Conservation (phyloP, 257 asterid species). For the Solanum peruvianum region DNA sequence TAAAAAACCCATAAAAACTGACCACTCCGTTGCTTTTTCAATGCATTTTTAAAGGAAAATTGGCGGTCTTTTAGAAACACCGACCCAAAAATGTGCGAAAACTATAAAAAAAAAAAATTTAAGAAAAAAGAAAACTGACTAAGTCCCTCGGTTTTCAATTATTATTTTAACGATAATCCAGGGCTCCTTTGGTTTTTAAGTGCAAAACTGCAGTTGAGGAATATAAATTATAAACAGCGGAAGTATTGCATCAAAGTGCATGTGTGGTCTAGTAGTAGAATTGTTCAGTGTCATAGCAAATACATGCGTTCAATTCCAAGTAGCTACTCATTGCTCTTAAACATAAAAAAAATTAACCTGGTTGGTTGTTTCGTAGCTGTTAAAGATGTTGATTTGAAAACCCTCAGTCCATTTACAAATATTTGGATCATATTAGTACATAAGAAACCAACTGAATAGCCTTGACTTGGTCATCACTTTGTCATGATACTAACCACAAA, state of each 20-base stretch:
- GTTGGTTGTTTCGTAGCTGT: not conserved
- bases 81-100: not conserved
- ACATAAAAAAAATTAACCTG: not conserved
- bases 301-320: too few relatives aligned
- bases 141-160: not conserved
- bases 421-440: not conserved
- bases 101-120: not conserved
- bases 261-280: not conserved
- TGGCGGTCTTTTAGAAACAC: too few relatives aligned
- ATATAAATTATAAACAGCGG: not conserved
- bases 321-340: too few relatives aligned
- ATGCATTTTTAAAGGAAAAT: too few relatives aligned
- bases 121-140: too few relatives aligned
- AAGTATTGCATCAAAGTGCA: not conserved
- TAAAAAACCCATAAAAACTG: not conserved
- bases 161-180: too few relatives aligned
- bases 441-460: not conserved
- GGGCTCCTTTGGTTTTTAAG: not conserved
- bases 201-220: not conserved
- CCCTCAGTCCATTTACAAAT: not conserved
- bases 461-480: not conserved
- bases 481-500: not conserved
- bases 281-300: not conserved
- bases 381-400: not conserved
- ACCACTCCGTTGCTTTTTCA: not conserved